Percentiles rank a stretch among this genome's conserved stretches.
These are phyloP conservation scores for Puccinellia tenuiflora DNA, from an alignment of 176 grass and related monocot species.

Conservation along the genomic window DNA sequence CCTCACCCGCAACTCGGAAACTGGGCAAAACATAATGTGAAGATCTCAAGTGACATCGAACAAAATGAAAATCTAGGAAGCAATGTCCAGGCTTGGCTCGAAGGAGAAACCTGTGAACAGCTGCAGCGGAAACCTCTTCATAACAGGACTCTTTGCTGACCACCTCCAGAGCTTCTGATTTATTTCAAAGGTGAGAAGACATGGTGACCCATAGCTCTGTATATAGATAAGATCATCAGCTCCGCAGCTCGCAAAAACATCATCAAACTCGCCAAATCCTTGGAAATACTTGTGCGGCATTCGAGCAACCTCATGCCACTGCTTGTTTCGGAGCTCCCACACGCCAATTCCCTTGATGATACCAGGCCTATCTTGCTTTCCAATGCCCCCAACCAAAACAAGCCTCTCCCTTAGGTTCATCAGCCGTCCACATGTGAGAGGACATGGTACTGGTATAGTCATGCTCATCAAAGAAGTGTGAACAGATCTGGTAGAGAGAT, in stretches of 20 bases:
- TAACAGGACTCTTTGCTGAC: slow-evolving; percentile 75
- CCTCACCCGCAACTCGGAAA: slow-evolving; percentile 20
- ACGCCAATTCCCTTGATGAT: slow-evolving; percentile 94
- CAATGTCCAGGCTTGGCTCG: slow-evolving; percentile 70
- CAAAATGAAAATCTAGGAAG: slow-evolving; percentile 41
- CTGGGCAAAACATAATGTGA: slow-evolving; percentile 15
- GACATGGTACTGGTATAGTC: slow-evolving; percentile 61
- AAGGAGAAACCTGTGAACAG: slow-evolving; percentile 92
- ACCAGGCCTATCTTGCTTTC: slow-evolving; percentile 73
- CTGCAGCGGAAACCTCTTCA: slow-evolving; percentile 84
- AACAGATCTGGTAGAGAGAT: slow-evolving; percentile 41
- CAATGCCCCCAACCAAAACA: slow-evolving; percentile 76
- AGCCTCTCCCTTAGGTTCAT: slow-evolving; percentile 75
- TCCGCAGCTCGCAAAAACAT: slow-evolving; percentile 80
- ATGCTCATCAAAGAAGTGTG: slow-evolving; percentile 51
- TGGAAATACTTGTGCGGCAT: slow-evolving; percentile 94
- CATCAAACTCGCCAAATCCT: slow-evolving; percentile 85
- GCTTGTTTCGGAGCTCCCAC: slow-evolving; percentile 67
- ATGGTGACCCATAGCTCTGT: slow-evolving; percentile 79
- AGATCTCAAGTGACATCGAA: slow-evolving; percentile 4
- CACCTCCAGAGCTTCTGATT: slow-evolving; percentile 77
- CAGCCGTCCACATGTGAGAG: slow-evolving; percentile 69
- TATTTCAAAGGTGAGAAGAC: slow-evolving; percentile 73
- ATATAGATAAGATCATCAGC: slow-evolving; percentile 79
- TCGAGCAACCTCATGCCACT: slow-evolving; percentile 65